Conservation (phyloP, 768 basidiomycete species). For the Trichaptum fuscoviolaceum region DNA sequence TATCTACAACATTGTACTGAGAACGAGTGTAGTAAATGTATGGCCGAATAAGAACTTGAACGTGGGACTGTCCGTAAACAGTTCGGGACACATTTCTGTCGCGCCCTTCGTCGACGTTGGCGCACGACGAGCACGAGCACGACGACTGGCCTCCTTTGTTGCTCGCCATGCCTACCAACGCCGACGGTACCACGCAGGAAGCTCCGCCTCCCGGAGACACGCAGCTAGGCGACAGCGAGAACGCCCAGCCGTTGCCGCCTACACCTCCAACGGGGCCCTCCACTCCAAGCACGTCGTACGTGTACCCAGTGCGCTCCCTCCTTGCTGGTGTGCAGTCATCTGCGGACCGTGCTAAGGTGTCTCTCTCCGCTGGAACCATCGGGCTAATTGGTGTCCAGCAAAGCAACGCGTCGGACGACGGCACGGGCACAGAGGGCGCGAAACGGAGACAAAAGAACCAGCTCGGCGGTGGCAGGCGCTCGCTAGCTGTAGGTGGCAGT, state of each 20-base stretch:
- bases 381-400: not conserved
- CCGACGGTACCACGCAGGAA: not conserved
- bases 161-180: conserved; percentile 1
- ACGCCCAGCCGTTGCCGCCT: not conserved
- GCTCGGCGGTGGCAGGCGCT: not conserved
- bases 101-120: not conserved
- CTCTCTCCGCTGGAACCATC: conserved; percentile 5
- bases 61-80: not conserved
- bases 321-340: conserved; percentile 24
- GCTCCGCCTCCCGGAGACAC: not conserved
- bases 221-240: not conserved
- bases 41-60: not conserved
- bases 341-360: conserved; percentile 3
- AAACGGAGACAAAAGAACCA: not conserved
- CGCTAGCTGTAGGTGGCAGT: not conserved
- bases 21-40: too few relatives aligned
- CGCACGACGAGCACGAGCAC: not conserved
- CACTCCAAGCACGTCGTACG: conserved; percentile 15
- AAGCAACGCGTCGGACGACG: not conserved
- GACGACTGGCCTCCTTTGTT: not conserved
- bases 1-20: too few relatives aligned
- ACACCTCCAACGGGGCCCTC: not conserved
- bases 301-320: conserved; percentile 32
- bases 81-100: not conserved
- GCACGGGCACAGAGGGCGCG: not conserved